Evolutionary conservation across 2,329 filamentous ascomycete genomes (phyloP), one percentile per base, ranked within the genome.

Genomic region (Delphinella strobiligena): DNA sequence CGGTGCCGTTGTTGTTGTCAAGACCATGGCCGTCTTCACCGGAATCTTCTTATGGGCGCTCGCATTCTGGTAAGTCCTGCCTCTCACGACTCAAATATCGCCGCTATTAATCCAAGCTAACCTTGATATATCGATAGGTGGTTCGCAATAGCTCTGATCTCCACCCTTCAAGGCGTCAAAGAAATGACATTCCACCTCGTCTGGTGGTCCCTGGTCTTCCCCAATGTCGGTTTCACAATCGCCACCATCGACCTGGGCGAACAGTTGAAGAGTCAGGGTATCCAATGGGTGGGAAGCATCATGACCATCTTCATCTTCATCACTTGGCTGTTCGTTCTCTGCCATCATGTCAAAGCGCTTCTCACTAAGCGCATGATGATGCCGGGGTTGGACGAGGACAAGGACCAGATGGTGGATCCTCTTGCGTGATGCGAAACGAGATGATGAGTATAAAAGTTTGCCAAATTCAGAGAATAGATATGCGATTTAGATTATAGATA

Each of bases 191-290:
- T 72, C 66, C 55, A 62, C 60, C 24, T 59, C 64, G 34, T 62
- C 49, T 57, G 80, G 74, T 78, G 71, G 67, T 73, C 72, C 2
- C 74, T 78, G 53, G 70, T 81, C 19, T 81, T 80, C 50, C 77
- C 77, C 4, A 80, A 81, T 44, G 73, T 72, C 1, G 77, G 77
- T 1, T 72, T 80, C 43, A 74, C 72, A 1, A 63, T 80, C 34
- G 69, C 73, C 0, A 71, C 69, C 5, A 74, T 80, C 31, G 60
- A 69, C 8, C 63, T 79, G 32, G 76, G 72, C 2, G 61, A 48
- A 30, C 41, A 46, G 19, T 55, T 80, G 4, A 54, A 63, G 2
- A 79, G 72, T 47, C 46, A 62, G 1, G 71, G 62, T 0, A 58
- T 80, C 4, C 49, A 66, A 51, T 71, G 70, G 48, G 60, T 78